Conservation (phyloP, 2,329 filamentous ascomycete species). For the Pseudocercospora fijiensis region DNA sequence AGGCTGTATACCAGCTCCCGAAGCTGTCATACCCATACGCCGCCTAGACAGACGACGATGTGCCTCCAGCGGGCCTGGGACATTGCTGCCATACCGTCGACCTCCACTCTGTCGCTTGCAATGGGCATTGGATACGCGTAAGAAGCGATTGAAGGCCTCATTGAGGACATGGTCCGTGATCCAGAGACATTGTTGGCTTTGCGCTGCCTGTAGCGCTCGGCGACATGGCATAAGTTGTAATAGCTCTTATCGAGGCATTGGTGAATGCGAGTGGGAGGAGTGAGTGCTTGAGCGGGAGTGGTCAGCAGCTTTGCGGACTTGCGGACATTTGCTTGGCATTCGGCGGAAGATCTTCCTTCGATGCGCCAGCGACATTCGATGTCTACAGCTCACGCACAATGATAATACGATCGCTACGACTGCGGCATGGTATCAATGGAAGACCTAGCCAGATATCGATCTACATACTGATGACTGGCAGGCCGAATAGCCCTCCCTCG, state of each 20-base stretch:
- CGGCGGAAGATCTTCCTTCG: background rate
- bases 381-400: constrained; percentile 31
- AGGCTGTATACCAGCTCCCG: constrained; percentile 13
- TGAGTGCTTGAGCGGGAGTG: constrained; percentile 4
- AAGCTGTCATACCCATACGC: constrained; percentile 48
- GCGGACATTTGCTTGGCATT: background rate
- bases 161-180: constrained; percentile 59
- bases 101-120: constrained; percentile 28
- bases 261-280: constrained; percentile 3
- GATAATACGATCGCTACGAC: constrained; percentile 46
- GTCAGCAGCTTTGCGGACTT: constrained; percentile 6
- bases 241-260: constrained; percentile 13
- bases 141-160: constrained; percentile 53
- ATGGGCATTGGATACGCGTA: constrained; percentile 38
- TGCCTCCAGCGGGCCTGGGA: constrained; percentile 64
- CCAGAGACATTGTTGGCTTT: constrained; percentile 52
- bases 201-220: constrained; percentile 20
- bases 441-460: background rate
- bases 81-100: constrained; percentile 57
- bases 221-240: constrained; percentile 32
- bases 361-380: background rate
- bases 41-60: constrained; percentile 56
- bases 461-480: constrained; percentile 24
- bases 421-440: constrained; percentile 40
- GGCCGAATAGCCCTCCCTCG: constrained; percentile 43